These are phyloP conservation scores for Gossypium schwendimanii DNA, from an alignment of 441 rosid species.

Conservation along the genomic window DNA sequence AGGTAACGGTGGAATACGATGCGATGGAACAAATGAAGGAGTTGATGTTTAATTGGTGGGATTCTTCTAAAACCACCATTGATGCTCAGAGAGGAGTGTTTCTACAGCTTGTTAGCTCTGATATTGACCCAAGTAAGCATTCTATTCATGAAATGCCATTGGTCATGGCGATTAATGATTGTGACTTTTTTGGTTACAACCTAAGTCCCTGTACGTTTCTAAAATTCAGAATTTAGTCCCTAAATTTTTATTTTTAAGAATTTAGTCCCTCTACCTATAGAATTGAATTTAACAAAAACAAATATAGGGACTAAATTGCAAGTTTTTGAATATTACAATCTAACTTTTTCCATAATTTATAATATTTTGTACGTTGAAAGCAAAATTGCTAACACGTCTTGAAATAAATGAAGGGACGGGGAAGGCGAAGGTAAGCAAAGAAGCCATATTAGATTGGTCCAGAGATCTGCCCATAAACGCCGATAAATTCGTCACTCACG, in stretches of 20 bases:
- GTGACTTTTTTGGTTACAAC: too few relatives aligned
- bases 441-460: slow-evolving; percentile 3
- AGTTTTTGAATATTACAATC: too few relatives aligned
- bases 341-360: too few relatives aligned
- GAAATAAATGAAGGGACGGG: neutral
- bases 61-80: neutral
- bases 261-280: too few relatives aligned
- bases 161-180: too few relatives aligned
- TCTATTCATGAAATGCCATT: too few relatives aligned
- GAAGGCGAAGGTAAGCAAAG: slow-evolving; percentile 11
- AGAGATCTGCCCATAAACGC: neutral
- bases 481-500: neutral
- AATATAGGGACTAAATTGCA: too few relatives aligned
- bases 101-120: slow-evolving; percentile 9
- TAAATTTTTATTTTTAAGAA: too few relatives aligned
- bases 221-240: too few relatives aligned
- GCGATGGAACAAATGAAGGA: neutral
- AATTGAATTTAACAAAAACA: too few relatives aligned
- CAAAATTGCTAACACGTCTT: neutral
- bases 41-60: neutral
- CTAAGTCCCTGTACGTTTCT: too few relatives aligned
- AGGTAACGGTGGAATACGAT: neutral
- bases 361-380: too few relatives aligned
- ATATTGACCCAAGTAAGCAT: neutral
- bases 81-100: neutral